These are phyloP conservation scores for Rhizopogon vulgaris DNA, from an alignment of 768 basidiomycete species.

Conservation along the genomic window DNA sequence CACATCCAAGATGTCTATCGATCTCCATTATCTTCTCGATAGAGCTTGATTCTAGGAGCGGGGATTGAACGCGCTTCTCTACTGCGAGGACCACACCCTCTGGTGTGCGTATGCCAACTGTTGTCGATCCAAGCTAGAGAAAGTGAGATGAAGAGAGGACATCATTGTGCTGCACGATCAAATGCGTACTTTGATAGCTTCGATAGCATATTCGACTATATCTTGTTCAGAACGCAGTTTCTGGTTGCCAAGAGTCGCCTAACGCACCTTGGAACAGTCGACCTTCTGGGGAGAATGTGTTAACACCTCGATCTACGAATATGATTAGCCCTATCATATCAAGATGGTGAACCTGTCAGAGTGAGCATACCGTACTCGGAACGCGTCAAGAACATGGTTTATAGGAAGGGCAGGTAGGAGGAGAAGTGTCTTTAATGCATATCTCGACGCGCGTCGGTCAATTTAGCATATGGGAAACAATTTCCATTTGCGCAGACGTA, in stretches of 20 bases:
- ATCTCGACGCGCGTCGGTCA: conserved; percentile 26
- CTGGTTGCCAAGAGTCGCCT: neutral
- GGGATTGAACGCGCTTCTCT: conserved; percentile 97
- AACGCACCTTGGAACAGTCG: conserved; percentile 92
- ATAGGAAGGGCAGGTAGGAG: conserved; percentile 2
- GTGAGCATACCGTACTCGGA: conserved; percentile 76
- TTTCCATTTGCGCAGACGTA: conserved; percentile 13
- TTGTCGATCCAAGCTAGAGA: conserved; percentile 89
- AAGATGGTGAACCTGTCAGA: neutral
- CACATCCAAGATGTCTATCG: conserved; percentile 91
- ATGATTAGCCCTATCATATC: neutral
- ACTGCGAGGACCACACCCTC: conserved; percentile 91
- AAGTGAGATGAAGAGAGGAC: conserved; percentile 1
- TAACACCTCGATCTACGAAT: conserved; percentile 86
- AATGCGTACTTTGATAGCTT: conserved; percentile 85
- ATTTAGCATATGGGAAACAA: conserved; percentile 20
- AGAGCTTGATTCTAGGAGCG: conserved; percentile 88
- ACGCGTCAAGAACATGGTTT: conserved; percentile 83
- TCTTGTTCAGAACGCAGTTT: conserved; percentile 10
- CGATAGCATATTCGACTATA: conserved; percentile 97
- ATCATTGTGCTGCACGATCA: neutral
- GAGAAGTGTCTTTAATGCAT: conserved; percentile 23
- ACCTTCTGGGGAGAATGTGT: conserved; percentile 98
- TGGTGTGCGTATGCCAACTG: conserved; percentile 88
- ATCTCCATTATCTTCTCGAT: conserved; percentile 99